Conservation (phyloP, 2,329 filamentous ascomycete species). For the Calonectria ilicicola region DNA sequence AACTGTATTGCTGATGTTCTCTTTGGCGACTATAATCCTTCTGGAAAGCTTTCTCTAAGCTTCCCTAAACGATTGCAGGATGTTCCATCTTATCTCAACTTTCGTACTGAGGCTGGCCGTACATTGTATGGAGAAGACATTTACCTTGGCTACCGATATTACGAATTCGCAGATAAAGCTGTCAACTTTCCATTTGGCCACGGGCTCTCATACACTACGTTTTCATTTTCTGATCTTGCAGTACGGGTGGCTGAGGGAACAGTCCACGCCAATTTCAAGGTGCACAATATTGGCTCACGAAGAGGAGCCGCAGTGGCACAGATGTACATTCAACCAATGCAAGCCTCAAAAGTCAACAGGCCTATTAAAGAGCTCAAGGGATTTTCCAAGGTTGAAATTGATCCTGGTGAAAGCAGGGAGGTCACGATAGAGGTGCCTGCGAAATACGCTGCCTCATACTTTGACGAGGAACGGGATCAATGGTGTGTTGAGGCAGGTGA, state of each 20-base stretch:
- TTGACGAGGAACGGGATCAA: background rate
- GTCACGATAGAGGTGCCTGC: background rate
- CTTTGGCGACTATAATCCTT: background rate
- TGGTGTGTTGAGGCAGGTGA: background rate
- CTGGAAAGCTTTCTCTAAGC: background rate
- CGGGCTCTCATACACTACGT: background rate
- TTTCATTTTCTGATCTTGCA: background rate
- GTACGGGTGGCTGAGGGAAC: background rate
- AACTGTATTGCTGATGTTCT: background rate
- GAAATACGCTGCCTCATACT: background rate
- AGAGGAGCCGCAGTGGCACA: background rate
- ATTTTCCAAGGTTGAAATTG: background rate
- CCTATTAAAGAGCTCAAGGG: background rate
- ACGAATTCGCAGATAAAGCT: background rate
- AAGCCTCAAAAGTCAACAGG: background rate
- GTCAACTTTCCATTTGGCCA: background rate
- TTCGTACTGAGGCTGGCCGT: slow-evolving; percentile 4
- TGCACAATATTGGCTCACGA: background rate
- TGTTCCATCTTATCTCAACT: background rate
- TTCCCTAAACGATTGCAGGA: background rate
- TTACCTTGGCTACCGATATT: slow-evolving; percentile 1
- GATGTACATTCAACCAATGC: background rate
- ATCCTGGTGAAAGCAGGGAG: background rate
- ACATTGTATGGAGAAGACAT: background rate
- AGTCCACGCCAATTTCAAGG: background rate